Evolutionary conservation across 345 rosid species (phyloP).

Genomic region (Lepidium didymum): DNA sequence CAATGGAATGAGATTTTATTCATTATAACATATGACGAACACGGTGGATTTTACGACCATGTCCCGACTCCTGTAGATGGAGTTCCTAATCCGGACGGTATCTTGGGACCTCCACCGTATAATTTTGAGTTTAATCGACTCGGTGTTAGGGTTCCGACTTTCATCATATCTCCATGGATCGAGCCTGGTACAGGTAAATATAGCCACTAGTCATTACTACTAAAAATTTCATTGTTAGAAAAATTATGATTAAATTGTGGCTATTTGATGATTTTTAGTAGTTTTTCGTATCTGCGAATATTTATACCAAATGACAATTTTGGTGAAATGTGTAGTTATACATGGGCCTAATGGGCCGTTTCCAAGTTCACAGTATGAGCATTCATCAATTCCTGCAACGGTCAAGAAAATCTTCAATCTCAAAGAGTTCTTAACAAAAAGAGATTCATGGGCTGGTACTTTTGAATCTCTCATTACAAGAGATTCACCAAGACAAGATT

Average conservation of each 20-base stretch:
- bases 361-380: constrained; percentile 46
- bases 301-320: background rate
- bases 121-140: constrained; percentile 49
- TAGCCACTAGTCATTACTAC: background rate
- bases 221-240: no score
- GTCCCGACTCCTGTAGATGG: constrained; percentile 41
- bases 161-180: constrained; percentile 54
- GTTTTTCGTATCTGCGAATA: no score
- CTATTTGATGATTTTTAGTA: no score
- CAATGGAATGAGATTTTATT: constrained; percentile 50
- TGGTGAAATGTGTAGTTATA: constrained; percentile 31
- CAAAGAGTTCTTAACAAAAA: constrained; percentile 40
- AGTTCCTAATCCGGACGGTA: constrained; percentile 48
- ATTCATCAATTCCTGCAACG: constrained; percentile 53
- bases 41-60: constrained; percentile 58
- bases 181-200: constrained; percentile 42
- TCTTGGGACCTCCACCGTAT: constrained; percentile 41
- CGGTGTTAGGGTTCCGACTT: constrained; percentile 50
- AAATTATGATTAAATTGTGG: no score
- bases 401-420: constrained; percentile 49
- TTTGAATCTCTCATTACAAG: constrained; percentile 40
- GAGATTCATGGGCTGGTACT: constrained; percentile 60
- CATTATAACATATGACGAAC: constrained; percentile 45
- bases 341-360: constrained; percentile 44
- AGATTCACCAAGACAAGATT: constrained; percentile 41